Base-by-base conservation (phyloP, 1,284 basidiomycete genomes). In the Inonotus obliquus region DNA sequence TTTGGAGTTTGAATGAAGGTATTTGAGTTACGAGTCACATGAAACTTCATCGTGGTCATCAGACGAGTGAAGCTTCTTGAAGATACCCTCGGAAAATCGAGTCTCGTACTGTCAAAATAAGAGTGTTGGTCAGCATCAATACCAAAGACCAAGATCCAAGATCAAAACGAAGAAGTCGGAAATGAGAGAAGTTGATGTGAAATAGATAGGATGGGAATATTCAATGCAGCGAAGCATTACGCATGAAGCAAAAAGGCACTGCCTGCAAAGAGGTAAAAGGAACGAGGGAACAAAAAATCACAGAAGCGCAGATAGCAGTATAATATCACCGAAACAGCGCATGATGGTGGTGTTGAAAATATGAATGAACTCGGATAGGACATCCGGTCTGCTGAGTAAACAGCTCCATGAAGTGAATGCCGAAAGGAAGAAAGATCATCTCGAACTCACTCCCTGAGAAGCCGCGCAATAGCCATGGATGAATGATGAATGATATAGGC, bases 71-170 rank as follows among this genome's bases (percentile, higher is more conserved):
- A 56, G 85, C 86, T 4, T 85, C 87, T 69, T 87, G 83, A 45
- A 87, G 75, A 68, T 88, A 87, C 60, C 85, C 85, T 67, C 85
- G 79, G 78, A 87, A 87, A 63, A 87, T 87, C 35, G 85, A 86
- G 68, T 87, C 85, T 25, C 86, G 84, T 14, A 87, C 85, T 87
- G 60, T 14, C 49, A 65, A 61, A 44, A 62, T 55, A 63, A 27
- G 19, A 19, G 35, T 14, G 60, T 58, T 35, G 35, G 54, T 35
- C 1, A 51, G 39, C 23, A 39, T 41, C 2, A 49, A 21, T 49
- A 4, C 47, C 32, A 9, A 32, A 32, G 32, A 32, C 32, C 32
- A 49, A 21, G 21, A 4, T 45, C 32, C 4, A 32, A 32, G 32
- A 32, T 9, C 32, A 32, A 47, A 54, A 29, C 14, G 11, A 35